phyloP scores from a whole-genome alignment of 352 stramenopile species.

The Phytophthora macrochlamydospora region DNA sequence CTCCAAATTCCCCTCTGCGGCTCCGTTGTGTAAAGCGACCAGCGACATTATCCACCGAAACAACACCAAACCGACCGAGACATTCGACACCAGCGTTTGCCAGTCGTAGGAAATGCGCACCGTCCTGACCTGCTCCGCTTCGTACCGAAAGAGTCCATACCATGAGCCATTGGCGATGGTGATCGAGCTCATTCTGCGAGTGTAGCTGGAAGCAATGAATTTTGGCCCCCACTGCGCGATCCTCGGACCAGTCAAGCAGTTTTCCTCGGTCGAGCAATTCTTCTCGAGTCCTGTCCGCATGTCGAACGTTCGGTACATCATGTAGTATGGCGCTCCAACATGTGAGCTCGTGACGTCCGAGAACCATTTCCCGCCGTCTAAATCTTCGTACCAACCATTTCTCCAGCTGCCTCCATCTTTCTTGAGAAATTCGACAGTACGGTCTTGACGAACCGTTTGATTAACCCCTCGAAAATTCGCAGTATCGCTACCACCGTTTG shows the following conservation, averaged over 20 bases:
- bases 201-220: conserved; percentile 8
- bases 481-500: background rate
- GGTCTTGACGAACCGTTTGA: conserved; percentile 15
- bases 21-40: conserved; percentile 21
- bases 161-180: conserved; percentile 23
- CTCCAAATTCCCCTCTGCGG: background rate
- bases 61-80: conserved; percentile 28
- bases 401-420: conserved; percentile 12
- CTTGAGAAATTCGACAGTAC: conserved; percentile 25
- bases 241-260: conserved; percentile 10
- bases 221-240: conserved; percentile 14
- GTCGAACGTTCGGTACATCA: conserved; percentile 25
- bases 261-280: conserved; percentile 16
- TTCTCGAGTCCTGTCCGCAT: conserved; percentile 19
- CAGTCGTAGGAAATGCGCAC: conserved; percentile 32
- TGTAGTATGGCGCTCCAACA: conserved; percentile 12
- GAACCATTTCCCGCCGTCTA: conserved; percentile 28
- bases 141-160: conserved; percentile 34
- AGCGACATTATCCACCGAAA: conserved; percentile 38
- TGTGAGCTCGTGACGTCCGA: conserved; percentile 30
- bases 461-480: conserved; percentile 18
- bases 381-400: conserved; percentile 36
- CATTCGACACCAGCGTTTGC: conserved; percentile 36
- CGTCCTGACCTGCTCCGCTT: background rate
- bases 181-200: conserved; percentile 16